phyloP scores from a whole-genome alignment of 164 flowering plant genomes.

The Taxillus chinensis region DNA sequence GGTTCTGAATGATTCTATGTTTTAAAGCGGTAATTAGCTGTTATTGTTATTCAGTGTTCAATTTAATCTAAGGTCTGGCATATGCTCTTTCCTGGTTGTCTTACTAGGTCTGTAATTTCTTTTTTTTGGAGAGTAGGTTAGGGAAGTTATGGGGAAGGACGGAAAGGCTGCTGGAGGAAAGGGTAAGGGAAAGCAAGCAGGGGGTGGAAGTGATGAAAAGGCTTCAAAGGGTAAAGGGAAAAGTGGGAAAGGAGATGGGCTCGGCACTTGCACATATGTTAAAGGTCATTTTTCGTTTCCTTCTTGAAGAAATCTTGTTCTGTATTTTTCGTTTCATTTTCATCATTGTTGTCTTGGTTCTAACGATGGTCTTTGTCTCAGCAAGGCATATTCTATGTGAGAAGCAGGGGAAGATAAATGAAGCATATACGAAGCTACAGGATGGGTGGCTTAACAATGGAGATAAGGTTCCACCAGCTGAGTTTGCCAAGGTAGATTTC shows the following conservation, averaged over 20 bases:
- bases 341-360: not conserved
- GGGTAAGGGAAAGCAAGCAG: constrained; percentile 83
- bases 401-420: constrained; percentile 98
- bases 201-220: constrained; percentile 53
- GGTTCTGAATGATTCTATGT: too few relatives aligned
- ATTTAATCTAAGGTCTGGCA: not conserved
- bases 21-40: too few relatives aligned
- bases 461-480: constrained; percentile 97
- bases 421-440: constrained; percentile 90
- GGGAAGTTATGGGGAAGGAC: constrained; percentile 61
- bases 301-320: too few relatives aligned
- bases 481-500: constrained; percentile 80
- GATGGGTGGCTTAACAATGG: constrained; percentile 95
- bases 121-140: constrained; percentile 1
- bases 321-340: not conserved
- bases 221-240: constrained; percentile 87
- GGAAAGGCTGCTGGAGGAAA: constrained; percentile 58
- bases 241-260: constrained; percentile 76
- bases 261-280: constrained; percentile 95
- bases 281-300: constrained; percentile 43
- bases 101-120: constrained; percentile 2
- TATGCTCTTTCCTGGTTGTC: not conserved
- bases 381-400: constrained; percentile 95
- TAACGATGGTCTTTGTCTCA: constrained; percentile 18
- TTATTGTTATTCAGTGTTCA: too few relatives aligned